These are phyloP conservation scores for Dioscorea zingiberensis DNA, from an alignment of 106 monocot species.

Conservation along the genomic window DNA sequence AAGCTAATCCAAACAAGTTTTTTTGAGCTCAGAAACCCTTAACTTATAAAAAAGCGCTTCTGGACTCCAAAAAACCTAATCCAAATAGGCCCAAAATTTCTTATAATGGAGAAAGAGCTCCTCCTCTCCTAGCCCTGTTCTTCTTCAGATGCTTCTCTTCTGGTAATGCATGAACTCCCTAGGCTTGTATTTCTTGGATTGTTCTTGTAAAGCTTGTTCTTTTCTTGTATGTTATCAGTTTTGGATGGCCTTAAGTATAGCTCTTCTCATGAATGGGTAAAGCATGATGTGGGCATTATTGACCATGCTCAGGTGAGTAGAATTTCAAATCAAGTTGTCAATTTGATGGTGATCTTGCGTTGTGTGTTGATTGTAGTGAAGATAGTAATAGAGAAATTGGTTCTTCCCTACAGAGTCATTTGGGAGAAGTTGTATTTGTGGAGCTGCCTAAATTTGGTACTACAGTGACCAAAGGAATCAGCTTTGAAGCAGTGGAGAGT, in stretches of 20 bases:
- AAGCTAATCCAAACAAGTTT: no score
- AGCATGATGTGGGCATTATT: conserved; percentile 87
- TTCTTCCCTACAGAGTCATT: conserved; percentile 28
- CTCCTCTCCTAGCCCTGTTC: conserved; percentile 36
- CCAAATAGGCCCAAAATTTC: conserved; percentile 73
- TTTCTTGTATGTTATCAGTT: conserved; percentile 27
- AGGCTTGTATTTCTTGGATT: no score
- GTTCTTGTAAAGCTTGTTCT: no score
- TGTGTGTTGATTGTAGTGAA: no score
- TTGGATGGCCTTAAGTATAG: conserved; percentile 77
- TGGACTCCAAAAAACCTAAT: no score
- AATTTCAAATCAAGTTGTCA: no score
- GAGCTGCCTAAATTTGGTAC: conserved; percentile 49
- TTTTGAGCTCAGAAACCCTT: no score
- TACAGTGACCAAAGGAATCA: conserved; percentile 26
- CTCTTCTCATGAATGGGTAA: conserved; percentile 86
- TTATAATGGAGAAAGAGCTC: conserved; percentile 14
- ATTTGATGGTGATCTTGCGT: no score
- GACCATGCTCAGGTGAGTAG: conserved; percentile 86
- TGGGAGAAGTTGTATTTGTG: conserved; percentile 69
- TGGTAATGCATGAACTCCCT: conserved; percentile 12
- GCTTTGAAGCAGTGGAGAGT: conserved; percentile 64
- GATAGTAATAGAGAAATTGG: no score
- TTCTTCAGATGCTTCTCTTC: conserved; percentile 81
- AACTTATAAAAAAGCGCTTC: no score